Evolutionary conservation across 495 filamentous ascomycete species (phyloP).

Genomic region (Bathelium albidoporum): DNA sequence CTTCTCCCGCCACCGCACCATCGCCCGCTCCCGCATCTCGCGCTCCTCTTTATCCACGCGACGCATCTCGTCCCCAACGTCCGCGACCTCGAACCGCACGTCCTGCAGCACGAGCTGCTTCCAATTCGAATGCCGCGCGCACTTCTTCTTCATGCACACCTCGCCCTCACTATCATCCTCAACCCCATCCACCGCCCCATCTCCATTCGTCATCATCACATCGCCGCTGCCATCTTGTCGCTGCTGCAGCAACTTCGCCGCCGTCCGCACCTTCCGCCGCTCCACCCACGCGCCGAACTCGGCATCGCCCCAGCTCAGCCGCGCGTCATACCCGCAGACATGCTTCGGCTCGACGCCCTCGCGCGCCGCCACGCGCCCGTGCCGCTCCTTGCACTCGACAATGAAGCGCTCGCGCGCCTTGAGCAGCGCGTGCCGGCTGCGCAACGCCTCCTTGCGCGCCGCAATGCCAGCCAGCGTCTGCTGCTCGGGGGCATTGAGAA

Average conservation of each 20-base stretch:
- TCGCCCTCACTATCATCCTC: constrained; percentile 8
- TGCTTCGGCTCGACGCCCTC: constrained; percentile 41
- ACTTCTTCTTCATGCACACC: constrained; percentile 31
- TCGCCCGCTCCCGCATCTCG: constrained; percentile 25
- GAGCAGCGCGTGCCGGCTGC: constrained; percentile 23
- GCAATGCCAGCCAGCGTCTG: constrained; percentile 20
- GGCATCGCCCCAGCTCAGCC: constrained; percentile 50
- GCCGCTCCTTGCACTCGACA: constrained; percentile 25
- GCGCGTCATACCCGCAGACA: constrained; percentile 55
- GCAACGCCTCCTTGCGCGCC: constrained; percentile 21
- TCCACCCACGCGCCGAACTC: constrained; percentile 42
- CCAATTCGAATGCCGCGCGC: constrained; percentile 31
- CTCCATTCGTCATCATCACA: constrained; percentile 3
- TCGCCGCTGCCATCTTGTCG: no score
- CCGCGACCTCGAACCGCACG: constrained; percentile 29
- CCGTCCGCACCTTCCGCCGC: constrained; percentile 20
- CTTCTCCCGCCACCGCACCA: constrained; percentile 13
- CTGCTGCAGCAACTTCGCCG: background rate
- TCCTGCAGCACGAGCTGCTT: constrained; percentile 31
- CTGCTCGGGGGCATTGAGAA: constrained; percentile 20
- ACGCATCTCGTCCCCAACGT: constrained; percentile 29
- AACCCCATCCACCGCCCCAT: constrained; percentile 6
- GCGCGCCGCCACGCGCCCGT: constrained; percentile 20
- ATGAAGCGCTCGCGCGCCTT: constrained; percentile 34
- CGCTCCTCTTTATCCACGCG: constrained; percentile 30